Conservation (phyloP, 768 basidiomycete genomes). For the Termitomyces sp. region DNA sequence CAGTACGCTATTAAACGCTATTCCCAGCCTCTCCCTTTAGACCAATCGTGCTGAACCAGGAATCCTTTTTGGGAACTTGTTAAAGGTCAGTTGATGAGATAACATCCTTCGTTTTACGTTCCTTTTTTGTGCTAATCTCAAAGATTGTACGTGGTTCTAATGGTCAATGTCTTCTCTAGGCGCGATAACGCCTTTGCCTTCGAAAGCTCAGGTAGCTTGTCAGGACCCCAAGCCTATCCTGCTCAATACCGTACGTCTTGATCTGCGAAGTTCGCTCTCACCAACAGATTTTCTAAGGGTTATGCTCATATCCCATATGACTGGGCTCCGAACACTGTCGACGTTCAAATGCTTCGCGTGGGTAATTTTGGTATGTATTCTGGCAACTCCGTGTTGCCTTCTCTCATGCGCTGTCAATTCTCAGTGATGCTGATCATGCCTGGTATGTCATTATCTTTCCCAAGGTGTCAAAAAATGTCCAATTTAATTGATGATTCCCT, state of each 20-base stretch:
- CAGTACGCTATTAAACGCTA: constrained; percentile 34
- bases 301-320: constrained; percentile 63
- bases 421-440: constrained; percentile 69
- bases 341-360: constrained; percentile 72
- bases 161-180: constrained; percentile 26
- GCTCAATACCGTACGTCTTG: constrained; percentile 55
- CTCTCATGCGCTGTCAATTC: constrained; percentile 5
- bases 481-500: constrained; percentile 4
- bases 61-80: constrained; percentile 82
- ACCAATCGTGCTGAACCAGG: constrained; percentile 24
- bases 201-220: constrained; percentile 58
- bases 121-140: background rate
- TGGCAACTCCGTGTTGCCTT: constrained; percentile 1
- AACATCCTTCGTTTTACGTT: background rate
- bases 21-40: background rate
- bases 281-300: constrained; percentile 37
- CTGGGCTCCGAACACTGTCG: constrained; percentile 71
- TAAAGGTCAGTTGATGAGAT: constrained; percentile 42
- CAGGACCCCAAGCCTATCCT: constrained; percentile 78
- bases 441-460: constrained; percentile 27
- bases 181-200: constrained; percentile 61
- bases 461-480: background rate
- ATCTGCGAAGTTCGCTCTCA: constrained; percentile 7
- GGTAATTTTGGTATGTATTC: constrained; percentile 54
- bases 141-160: background rate